These are phyloP conservation scores for Mycosphaerella sp. DNA, from an alignment of 2,329 filamentous ascomycete genomes.

Conservation along the genomic window DNA sequence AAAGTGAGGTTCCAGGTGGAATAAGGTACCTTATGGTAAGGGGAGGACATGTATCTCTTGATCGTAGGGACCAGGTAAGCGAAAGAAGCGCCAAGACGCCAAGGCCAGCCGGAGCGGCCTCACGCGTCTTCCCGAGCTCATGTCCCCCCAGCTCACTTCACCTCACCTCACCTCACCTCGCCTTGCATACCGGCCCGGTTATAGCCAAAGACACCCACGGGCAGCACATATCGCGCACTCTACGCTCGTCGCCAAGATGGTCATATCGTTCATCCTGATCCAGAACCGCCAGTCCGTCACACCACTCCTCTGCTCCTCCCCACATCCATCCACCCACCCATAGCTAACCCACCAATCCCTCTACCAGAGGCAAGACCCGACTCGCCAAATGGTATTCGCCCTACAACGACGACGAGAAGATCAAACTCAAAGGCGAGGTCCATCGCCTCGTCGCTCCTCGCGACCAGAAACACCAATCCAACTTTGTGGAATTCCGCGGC, in stretches of 20 bases:
- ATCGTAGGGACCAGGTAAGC: too few relatives aligned
- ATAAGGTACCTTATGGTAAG: too few relatives aligned
- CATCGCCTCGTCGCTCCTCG: constrained; percentile 95
- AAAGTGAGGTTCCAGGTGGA: too few relatives aligned
- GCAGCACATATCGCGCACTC: neutral
- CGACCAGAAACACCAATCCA: constrained; percentile 99
- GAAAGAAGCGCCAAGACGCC: too few relatives aligned
- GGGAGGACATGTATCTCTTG: too few relatives aligned
- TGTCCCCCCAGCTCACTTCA: neutral
- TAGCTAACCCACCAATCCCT: constrained; percentile 13
- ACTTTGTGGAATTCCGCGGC: constrained; percentile 93
- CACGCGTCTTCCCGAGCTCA: too few relatives aligned
- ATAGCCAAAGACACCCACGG: neutral
- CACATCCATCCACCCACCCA: constrained; percentile 11
- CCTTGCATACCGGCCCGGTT: neutral
- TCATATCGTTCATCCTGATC: constrained; percentile 84
- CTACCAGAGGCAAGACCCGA: constrained; percentile 83
- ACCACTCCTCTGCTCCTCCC: neutral
- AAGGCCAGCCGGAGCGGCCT: too few relatives aligned
- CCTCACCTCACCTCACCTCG: neutral
- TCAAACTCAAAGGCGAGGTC: constrained; percentile 98
- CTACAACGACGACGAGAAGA: constrained; percentile 98
- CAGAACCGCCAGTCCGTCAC: constrained; percentile 71
- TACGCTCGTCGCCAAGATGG: constrained; percentile 36
- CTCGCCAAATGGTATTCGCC: constrained; percentile 99